Percentiles rank a stretch among this genome's conserved stretches.
phyloP scores from a whole-genome alignment of 2,329 filamentous ascomycete genomes.

The Cladophialophora bantiana region DNA sequence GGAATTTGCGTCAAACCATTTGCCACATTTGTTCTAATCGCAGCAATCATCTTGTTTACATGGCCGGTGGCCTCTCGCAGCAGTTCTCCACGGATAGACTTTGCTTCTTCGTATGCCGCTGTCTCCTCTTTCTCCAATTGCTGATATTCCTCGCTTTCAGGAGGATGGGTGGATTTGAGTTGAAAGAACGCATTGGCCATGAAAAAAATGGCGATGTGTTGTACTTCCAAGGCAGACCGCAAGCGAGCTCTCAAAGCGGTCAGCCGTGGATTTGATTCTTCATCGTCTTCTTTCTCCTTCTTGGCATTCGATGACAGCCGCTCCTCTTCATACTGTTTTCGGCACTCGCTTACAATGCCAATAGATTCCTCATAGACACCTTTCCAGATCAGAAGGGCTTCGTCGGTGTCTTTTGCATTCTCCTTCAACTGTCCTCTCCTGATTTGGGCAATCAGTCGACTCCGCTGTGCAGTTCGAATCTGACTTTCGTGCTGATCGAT shows the following conservation, averaged over 20 bases:
- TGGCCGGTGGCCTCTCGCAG: slow-evolving; percentile 66
- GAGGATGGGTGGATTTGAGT: slow-evolving; percentile 73
- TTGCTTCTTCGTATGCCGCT: slow-evolving; percentile 78
- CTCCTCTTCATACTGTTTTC: slow-evolving; percentile 66
- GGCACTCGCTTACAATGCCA: slow-evolving; percentile 65
- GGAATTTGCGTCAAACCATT: slow-evolving; percentile 70
- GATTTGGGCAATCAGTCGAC: slow-evolving; percentile 68
- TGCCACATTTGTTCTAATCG: slow-evolving; percentile 60
- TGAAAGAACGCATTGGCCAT: slow-evolving; percentile 83
- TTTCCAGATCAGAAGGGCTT: slow-evolving; percentile 75
- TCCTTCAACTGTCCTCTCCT: slow-evolving; percentile 79
- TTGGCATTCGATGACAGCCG: slow-evolving; percentile 43
- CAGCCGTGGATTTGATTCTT: slow-evolving; percentile 56
- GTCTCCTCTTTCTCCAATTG: slow-evolving; percentile 73
- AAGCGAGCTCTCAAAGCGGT: slow-evolving; percentile 70
- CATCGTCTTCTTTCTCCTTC: slow-evolving; percentile 47
- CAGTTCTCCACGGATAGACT: slow-evolving; percentile 77
- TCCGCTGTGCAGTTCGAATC: slow-evolving; percentile 73
- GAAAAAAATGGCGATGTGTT: slow-evolving; percentile 85
- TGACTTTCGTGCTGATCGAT: slow-evolving; percentile 78
- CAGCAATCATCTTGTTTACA: slow-evolving; percentile 69
- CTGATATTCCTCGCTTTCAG: slow-evolving; percentile 57
- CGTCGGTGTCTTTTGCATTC: slow-evolving; percentile 70
- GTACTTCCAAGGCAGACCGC: slow-evolving; percentile 75
- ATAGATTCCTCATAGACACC: slow-evolving; percentile 60